Base-by-base conservation (phyloP, 192 early-diverging fungal genomes). In the Entomortierella lignicola region DNA sequence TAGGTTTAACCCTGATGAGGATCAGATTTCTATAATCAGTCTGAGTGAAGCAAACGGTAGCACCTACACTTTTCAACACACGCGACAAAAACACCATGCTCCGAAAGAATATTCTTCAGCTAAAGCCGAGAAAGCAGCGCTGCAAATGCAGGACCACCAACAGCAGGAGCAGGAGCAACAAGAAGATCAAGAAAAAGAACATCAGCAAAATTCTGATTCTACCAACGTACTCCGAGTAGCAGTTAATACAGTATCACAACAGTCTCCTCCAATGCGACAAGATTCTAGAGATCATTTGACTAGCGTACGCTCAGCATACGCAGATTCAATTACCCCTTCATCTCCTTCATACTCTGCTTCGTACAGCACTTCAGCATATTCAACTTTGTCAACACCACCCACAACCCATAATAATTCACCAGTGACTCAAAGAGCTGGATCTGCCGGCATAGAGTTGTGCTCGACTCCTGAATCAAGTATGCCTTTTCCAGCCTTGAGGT, bases 1-100 rank as follows among this genome's bases (percentile, higher is more conserved):
- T 2, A 43, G 75, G 30, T 70, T 79, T 52, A 79, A 79, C 31
- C 74, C 74, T 1, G 75, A 79, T 5, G 75, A 79, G 43, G 75
- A 79, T 31, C 61, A 68, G 4, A 63, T 79, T 15, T 66, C 66
- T 8, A 23, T 70, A 37, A 70, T 66, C 42, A 61, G 50, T 58
- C 59, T 55, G 17, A 48, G 51, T 25, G 44, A 63, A 20, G 48
- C 62, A 13, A 62, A 48, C 8, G 30, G n/a, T 32, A 50, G 29
- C 29, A 50, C 43, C 31, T 10, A 37, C 34, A 7, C 10, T 37
- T 4, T 37, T 37, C 34, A 37, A 7, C 34, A 4, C 34, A 37
- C 10, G 34, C 4, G 10, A 10, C 34, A 37, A 37, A 51, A 17
- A 51, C 39, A 63, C 1, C 15, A 48, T n/a, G n/a, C n/a, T n/a